A percentile compares a stretch with the other conserved stretches of the same genome.
These are phyloP conservation scores for Chlorophyllum brunneum DNA, from an alignment of 768 basidiomycete species.

Conservation along the genomic window DNA sequence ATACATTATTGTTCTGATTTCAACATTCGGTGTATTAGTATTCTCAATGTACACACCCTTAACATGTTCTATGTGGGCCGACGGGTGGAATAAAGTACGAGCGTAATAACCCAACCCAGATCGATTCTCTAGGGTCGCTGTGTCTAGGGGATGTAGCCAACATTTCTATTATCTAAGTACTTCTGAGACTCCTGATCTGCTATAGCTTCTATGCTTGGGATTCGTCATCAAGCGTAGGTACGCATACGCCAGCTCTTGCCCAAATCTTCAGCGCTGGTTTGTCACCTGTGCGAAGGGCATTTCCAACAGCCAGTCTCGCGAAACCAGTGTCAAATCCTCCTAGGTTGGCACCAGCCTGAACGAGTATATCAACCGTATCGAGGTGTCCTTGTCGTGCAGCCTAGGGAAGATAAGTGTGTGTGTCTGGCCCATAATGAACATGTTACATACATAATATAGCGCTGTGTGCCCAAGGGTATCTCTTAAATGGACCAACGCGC, in stretches of 20 bases:
- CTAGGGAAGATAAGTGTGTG: constrained; percentile 27
- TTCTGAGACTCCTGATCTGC: no score
- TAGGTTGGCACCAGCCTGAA: constrained; percentile 72
- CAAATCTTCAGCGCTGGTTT: constrained; percentile 45
- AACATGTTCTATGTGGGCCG: no score
- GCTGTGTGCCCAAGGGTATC: constrained; percentile 81
- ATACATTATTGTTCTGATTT: no score
- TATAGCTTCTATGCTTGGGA: no score
- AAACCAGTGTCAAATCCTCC: constrained; percentile 67
- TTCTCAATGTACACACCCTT: no score
- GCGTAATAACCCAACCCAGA: no score
- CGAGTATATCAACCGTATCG: constrained; percentile 55
- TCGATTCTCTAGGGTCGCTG: no score
- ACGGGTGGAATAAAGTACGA: no score
- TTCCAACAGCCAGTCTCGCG: constrained; percentile 41
- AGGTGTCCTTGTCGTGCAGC: constrained; percentile 72
- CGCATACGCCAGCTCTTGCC: constrained; percentile 46
- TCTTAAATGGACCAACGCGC: constrained; percentile 79
- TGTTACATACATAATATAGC: constrained; percentile 66
- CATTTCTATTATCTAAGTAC: no score
- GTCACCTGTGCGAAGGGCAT: constrained; percentile 37
- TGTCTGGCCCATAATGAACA: constrained; percentile 1
- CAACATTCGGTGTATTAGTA: no score
- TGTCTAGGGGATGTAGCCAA: no score
- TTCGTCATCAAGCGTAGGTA: constrained; percentile 1